These are phyloP conservation scores for Macrotyloma uniflorum DNA, from an alignment of 306 rosid genomes.

Conservation along the genomic window DNA sequence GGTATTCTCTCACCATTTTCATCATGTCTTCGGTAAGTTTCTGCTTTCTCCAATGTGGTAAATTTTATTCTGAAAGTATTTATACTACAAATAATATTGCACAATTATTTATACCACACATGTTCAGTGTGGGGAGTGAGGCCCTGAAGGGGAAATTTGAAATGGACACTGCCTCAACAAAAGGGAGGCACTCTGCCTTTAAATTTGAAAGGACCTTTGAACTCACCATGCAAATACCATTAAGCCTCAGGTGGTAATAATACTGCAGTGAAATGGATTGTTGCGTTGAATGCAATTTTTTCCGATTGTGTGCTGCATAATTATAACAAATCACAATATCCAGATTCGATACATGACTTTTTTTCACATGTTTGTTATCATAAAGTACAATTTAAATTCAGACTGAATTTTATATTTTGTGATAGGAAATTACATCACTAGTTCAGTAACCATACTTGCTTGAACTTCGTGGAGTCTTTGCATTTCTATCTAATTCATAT, in stretches of 20 bases:
- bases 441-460: constrained; percentile 15
- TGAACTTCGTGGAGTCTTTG: constrained; percentile 11
- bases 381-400: too few species aligned
- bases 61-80: neutral
- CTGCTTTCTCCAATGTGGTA: constrained; percentile 25
- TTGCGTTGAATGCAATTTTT: neutral
- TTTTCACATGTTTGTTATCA: constrained; percentile 17
- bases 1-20: constrained; percentile 92
- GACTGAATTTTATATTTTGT: too few species aligned
- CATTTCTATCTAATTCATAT: constrained; percentile 34
- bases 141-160: constrained; percentile 13
- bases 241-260: constrained; percentile 18
- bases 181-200: constrained; percentile 28
- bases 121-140: neutral
- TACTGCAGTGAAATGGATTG: constrained; percentile 26
- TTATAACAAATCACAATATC: neutral
- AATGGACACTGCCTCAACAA: constrained; percentile 14
- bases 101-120: constrained; percentile 19
- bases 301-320: neutral
- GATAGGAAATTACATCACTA: neutral
- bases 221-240: neutral
- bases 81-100: neutral
- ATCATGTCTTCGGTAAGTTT: constrained; percentile 79
- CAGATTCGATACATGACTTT: neutral
- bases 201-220: neutral